Evolutionary conservation across 2,329 filamentous ascomycete genomes (phyloP).

Genomic region (Penicillium italicum): DNA sequence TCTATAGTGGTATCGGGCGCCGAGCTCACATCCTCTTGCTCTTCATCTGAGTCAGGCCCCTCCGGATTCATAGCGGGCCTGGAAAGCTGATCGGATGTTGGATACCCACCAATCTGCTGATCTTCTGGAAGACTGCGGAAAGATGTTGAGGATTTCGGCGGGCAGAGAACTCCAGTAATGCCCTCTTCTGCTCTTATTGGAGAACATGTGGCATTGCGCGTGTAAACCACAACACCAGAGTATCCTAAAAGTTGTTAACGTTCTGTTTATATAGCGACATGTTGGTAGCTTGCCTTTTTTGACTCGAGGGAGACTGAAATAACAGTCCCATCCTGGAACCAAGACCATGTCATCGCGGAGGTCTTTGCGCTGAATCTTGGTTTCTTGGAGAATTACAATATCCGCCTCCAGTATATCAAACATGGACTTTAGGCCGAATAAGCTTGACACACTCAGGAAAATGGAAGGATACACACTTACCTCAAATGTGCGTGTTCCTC

Average conservation of each 20-base stretch:
- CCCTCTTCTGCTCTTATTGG: slow-evolving; percentile 92
- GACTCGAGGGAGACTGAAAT: slow-evolving; percentile 85
- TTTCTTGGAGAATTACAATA: slow-evolving; percentile 91
- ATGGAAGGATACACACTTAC: slow-evolving; percentile 40
- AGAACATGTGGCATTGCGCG: slow-evolving; percentile 76
- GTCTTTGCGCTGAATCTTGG: slow-evolving; percentile 93
- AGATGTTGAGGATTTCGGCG: slow-evolving; percentile 64
- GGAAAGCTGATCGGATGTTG: slow-evolving; percentile 61
- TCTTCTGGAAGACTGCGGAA: slow-evolving; percentile 72
- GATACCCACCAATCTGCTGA: slow-evolving; percentile 86
- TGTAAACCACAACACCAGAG: slow-evolving; percentile 93
- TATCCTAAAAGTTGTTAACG: slow-evolving; percentile 61
- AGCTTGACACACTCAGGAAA: not conserved
- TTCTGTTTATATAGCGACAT: not conserved
- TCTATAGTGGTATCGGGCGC: slow-evolving; percentile 57
- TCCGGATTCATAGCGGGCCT: not conserved
- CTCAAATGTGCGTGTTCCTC: slow-evolving; percentile 65
- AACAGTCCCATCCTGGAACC: slow-evolving; percentile 92
- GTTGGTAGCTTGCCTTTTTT: slow-evolving; percentile 68
- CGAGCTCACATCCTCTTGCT: not conserved
- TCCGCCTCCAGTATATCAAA: slow-evolving; percentile 90
- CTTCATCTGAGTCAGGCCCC: not conserved
- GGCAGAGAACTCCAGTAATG: slow-evolving; percentile 74
- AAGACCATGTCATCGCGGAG: slow-evolving; percentile 93
- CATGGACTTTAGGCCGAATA: slow-evolving; percentile 63